phyloP scores from a whole-genome alignment of 192 early-diverging fungal species.

The Backusella sp. region DNA sequence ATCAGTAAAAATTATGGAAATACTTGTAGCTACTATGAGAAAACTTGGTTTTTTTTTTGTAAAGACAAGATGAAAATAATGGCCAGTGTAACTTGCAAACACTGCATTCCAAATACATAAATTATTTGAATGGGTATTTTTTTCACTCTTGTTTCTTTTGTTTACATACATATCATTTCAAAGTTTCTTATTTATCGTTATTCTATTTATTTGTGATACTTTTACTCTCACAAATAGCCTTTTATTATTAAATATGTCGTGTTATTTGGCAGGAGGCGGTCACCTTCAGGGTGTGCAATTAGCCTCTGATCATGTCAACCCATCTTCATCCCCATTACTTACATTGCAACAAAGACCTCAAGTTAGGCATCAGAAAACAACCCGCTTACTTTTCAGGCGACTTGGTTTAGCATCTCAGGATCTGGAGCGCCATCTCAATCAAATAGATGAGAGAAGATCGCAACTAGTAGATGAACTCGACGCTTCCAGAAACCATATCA shows the following conservation, averaged over 20 bases:
- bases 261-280: background rate
- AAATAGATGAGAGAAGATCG: constrained; percentile 1
- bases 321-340: background rate
- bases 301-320: background rate
- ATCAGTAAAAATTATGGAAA: background rate
- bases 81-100: background rate
- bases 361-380: background rate
- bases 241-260: background rate
- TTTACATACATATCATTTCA: background rate
- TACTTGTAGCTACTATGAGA: background rate
- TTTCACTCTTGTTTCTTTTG: background rate
- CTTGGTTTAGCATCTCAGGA: background rate
- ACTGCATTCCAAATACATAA: constrained; percentile 2
- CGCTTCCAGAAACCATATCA: constrained; percentile 9
- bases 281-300: constrained; percentile 2
- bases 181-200: background rate
- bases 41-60: background rate
- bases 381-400: background rate
- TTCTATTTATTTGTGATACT: background rate
- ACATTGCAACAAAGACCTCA: background rate
- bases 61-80: background rate
- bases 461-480: constrained; percentile 7
- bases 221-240: background rate
- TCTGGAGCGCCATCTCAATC: background rate
- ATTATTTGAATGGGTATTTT: background rate